Evolutionary conservation across 441 rosid species (phyloP).

Genomic region (Populus trichocarpa): DNA sequence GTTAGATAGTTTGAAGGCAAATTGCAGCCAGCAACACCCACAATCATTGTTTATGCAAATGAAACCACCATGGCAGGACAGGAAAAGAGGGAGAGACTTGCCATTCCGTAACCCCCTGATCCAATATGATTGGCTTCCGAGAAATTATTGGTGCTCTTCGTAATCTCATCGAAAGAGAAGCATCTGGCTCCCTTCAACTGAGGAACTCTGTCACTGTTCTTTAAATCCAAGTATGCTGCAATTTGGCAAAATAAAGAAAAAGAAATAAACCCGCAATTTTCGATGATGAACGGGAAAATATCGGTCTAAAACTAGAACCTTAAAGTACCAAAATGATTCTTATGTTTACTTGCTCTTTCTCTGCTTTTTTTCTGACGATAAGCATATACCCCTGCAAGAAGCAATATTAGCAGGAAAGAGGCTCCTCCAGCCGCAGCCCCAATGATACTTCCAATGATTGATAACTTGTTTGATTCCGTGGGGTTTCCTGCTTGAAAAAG

Average conservation of each 20-base stretch:
- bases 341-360: constrained; percentile 45
- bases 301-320: neutral
- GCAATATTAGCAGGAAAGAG: constrained; percentile 45
- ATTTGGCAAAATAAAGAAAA: constrained; percentile 3
- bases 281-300: neutral
- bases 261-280: neutral
- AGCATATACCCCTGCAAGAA: constrained; percentile 61
- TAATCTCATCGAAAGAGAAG: constrained; percentile 72
- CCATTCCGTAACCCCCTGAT: constrained; percentile 89
- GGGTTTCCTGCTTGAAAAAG: constrained; percentile 2
- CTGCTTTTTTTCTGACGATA: constrained; percentile 62
- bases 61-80: neutral
- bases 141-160: constrained; percentile 56
- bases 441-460: constrained; percentile 36
- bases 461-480: constrained; percentile 27
- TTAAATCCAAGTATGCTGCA: constrained; percentile 55
- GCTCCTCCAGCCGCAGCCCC: constrained; percentile 56
- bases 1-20: no score
- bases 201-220: constrained; percentile 53
- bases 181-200: constrained; percentile 65
- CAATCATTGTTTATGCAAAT: no score
- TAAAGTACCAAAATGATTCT: constrained; percentile 62
- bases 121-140: constrained; percentile 59
- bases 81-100: constrained; percentile 15
- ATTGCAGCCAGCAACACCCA: no score